A percentile compares a stretch with the other conserved stretches of the same genome.
These are phyloP conservation scores for Cotoneaster glaucophyllus DNA, from an alignment of 306 rosid species.

Conservation along the genomic window DNA sequence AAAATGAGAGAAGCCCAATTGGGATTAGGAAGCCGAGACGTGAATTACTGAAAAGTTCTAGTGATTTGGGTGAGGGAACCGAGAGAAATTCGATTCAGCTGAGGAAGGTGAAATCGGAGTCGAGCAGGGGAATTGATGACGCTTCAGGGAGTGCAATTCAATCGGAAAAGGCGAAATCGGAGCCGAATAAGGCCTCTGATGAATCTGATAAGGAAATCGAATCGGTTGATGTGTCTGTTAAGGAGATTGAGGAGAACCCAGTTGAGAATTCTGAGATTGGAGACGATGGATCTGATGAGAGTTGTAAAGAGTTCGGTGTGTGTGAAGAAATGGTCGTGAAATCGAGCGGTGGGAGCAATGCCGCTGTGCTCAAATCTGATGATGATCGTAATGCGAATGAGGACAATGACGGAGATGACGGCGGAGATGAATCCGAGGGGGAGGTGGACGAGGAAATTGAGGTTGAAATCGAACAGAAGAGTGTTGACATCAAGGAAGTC, in stretches of 20 bases:
- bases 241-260: slow-evolving; percentile 34
- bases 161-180: slow-evolving; percentile 41
- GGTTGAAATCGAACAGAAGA: slow-evolving; percentile 29
- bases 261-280: slow-evolving; percentile 14
- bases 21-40: slow-evolving; percentile 40
- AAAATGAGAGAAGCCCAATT: slow-evolving; percentile 29
- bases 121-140: not conserved
- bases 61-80: slow-evolving; percentile 16
- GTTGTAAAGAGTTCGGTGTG: slow-evolving; percentile 45
- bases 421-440: slow-evolving; percentile 18
- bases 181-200: slow-evolving; percentile 9
- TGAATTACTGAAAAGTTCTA: slow-evolving; percentile 19
- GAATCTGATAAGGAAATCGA: slow-evolving; percentile 16
- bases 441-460: slow-evolving; percentile 24
- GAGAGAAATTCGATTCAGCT: slow-evolving; percentile 25
- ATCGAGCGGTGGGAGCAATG: slow-evolving; percentile 24
- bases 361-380: slow-evolving; percentile 17
- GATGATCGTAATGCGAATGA: too few species aligned
- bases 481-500: slow-evolving; percentile 61
- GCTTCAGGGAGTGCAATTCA: slow-evolving; percentile 15
- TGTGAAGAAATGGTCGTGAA: slow-evolving; percentile 47
- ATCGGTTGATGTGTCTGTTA: slow-evolving; percentile 13
- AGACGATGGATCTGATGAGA: slow-evolving; percentile 30
- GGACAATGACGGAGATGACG: slow-evolving; percentile 13
- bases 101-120: slow-evolving; percentile 52